Conservation (phyloP, 305 asterid genomes). For the Solanum aculeatissimum region DNA sequence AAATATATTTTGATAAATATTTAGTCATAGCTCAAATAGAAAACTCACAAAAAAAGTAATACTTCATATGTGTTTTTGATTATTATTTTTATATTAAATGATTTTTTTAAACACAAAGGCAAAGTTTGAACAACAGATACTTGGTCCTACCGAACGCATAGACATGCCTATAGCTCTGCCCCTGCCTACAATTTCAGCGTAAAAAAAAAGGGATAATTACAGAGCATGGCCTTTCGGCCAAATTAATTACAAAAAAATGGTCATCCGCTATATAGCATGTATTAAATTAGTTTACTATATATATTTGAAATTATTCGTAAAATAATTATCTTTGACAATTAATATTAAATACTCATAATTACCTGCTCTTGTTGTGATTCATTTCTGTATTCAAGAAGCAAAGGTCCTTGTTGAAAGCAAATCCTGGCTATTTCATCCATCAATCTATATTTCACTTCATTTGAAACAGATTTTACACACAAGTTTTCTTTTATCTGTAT, state of each 20-base stretch:
- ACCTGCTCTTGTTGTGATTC: slow-evolving; percentile 10
- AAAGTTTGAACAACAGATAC: not conserved
- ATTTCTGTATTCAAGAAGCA: slow-evolving; percentile 49
- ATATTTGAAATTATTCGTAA: too few relatives aligned
- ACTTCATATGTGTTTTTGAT: too few relatives aligned
- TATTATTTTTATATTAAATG: too few relatives aligned
- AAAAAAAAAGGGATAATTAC: too few relatives aligned
- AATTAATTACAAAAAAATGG: too few relatives aligned
- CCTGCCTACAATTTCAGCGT: too few relatives aligned
- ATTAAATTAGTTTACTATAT: too few relatives aligned
- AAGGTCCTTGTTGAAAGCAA: slow-evolving; percentile 25
- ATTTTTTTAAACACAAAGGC: too few relatives aligned
- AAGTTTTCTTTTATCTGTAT: slow-evolving; percentile 41
- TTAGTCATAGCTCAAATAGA: not conserved
- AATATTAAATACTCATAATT: slow-evolving; percentile 1
- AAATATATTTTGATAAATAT: not conserved
- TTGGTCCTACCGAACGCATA: not conserved
- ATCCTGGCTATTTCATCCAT: slow-evolving; percentile 43
- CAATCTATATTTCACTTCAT: slow-evolving; percentile 45
- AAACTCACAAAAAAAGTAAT: not conserved
- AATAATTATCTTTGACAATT: too few relatives aligned
- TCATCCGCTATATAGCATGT: too few relatives aligned
- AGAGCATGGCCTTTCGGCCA: too few relatives aligned
- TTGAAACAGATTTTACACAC: slow-evolving; percentile 24
- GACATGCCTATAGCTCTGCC: too few relatives aligned